Percentiles rank a stretch among this genome's conserved stretches.
Conservation (phyloP, 1,139 yeast species). For the Sugiyamaella japonica region DNA sequence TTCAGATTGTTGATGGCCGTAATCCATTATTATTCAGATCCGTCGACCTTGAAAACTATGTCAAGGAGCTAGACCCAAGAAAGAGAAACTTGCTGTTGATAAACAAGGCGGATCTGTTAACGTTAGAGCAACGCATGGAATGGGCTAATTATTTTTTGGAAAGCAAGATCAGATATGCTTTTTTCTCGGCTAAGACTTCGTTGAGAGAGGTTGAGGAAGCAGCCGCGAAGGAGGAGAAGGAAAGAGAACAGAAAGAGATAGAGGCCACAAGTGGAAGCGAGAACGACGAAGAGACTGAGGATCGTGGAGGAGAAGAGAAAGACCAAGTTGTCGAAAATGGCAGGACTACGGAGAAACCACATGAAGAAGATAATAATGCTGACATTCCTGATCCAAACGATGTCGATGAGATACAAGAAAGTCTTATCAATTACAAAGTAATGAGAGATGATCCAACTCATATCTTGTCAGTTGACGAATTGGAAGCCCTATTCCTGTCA, state of each 20-base stretch:
- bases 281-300: slow-evolving; percentile 24
- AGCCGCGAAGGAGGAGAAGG: slow-evolving; percentile 25
- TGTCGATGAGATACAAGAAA: slow-evolving; percentile 6
- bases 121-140: slow-evolving; percentile 67
- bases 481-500: slow-evolving; percentile 75
- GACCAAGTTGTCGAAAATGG: slow-evolving; percentile 24
- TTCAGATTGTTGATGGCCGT: slow-evolving; percentile 97
- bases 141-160: slow-evolving; percentile 85
- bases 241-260: slow-evolving; percentile 23
- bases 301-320: slow-evolving; percentile 29
- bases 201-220: slow-evolving; percentile 29
- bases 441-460: slow-evolving; percentile 52
- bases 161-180: slow-evolving; percentile 76
- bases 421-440: slow-evolving; percentile 28
- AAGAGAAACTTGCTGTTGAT: slow-evolving; percentile 82
- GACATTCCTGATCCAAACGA: neutral
- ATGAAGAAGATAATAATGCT: slow-evolving; percentile 22
- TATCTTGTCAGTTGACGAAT: slow-evolving; percentile 78
- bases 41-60: slow-evolving; percentile 82
- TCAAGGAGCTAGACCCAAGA: slow-evolving; percentile 64
- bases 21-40: slow-evolving; percentile 91
- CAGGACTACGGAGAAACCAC: slow-evolving; percentile 23
- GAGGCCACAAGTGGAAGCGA: slow-evolving; percentile 29
- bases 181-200: slow-evolving; percentile 89
- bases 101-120: slow-evolving; percentile 89